These are phyloP conservation scores for Sphagnum magellanicum DNA, from an alignment of 228 moss, liverwort and hornwort species.

Conservation along the genomic window DNA sequence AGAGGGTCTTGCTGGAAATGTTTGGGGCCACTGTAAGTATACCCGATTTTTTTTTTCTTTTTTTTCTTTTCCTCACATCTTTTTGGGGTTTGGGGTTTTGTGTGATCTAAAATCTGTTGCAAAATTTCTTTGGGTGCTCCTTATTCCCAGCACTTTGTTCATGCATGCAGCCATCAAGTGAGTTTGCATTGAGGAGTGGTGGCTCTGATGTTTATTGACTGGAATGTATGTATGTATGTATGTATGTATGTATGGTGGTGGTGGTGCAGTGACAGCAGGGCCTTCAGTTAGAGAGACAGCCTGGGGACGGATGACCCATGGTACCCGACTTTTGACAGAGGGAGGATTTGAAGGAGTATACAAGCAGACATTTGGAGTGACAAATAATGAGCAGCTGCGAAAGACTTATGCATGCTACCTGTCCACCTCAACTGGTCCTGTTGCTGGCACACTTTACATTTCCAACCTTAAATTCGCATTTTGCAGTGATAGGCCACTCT, in stretches of 20 bases:
- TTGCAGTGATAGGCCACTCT: slow-evolving; percentile 52
- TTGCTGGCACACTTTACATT: slow-evolving; percentile 51
- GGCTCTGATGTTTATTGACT: background rate
- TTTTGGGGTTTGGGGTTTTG: too few species aligned
- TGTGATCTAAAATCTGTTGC: too few species aligned
- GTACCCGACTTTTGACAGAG: slow-evolving; percentile 33
- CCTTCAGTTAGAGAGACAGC: slow-evolving; percentile 46
- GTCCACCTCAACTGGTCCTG: slow-evolving; percentile 55
- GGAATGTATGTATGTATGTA: background rate
- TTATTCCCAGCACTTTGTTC: too few species aligned
- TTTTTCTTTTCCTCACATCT: too few species aligned
- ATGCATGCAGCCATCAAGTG: too few species aligned
- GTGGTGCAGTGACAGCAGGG: slow-evolving; percentile 37
- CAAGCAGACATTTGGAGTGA: slow-evolving; percentile 39
- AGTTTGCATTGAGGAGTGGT: too few species aligned
- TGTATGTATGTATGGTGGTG: background rate
- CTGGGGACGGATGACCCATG: slow-evolving; percentile 38
- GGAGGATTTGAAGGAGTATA: slow-evolving; percentile 61
- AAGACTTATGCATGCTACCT: slow-evolving; percentile 61
- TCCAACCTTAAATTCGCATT: slow-evolving; percentile 47
- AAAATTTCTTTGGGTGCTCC: too few species aligned
- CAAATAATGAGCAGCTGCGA: slow-evolving; percentile 24
- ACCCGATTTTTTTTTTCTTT: background rate
- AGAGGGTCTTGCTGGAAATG: background rate
- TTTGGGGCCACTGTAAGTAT: slow-evolving; percentile 15